Conservation (phyloP, 2,329 filamentous ascomycete species). For the Pseudogymnoascus sp. region DNA sequence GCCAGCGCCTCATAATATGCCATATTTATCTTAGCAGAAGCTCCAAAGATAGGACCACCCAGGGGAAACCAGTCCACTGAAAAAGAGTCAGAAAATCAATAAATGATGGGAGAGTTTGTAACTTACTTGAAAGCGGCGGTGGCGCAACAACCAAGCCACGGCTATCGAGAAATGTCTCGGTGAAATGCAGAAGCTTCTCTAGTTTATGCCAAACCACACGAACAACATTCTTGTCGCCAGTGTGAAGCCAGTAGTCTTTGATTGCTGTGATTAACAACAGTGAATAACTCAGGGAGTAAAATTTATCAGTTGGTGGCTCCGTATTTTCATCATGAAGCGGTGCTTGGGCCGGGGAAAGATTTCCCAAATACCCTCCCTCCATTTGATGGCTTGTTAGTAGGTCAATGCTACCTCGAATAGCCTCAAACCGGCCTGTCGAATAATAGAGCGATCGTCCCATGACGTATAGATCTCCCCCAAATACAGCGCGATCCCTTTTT, state of each 20-base stretch:
- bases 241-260: conserved; percentile 21
- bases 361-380: conserved; percentile 18
- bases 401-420: conserved; percentile 18
- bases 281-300: conserved; percentile 22
- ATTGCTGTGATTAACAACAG: conserved; percentile 18
- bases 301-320: conserved; percentile 20
- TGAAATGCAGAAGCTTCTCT: conserved; percentile 17
- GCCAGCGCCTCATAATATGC: conserved; percentile 20
- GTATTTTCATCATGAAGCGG: conserved; percentile 13
- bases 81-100: conserved; percentile 5
- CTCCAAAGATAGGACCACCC: conserved; percentile 19
- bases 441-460: conserved; percentile 20
- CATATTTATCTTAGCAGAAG: conserved; percentile 21
- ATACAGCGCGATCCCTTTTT: neutral
- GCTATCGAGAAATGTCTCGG: conserved; percentile 15
- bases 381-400: conserved; percentile 21
- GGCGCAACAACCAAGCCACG: conserved; percentile 19
- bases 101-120: neutral
- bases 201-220: conserved; percentile 14
- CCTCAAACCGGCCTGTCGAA: conserved; percentile 18
- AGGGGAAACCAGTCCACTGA: conserved; percentile 20
- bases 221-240: conserved; percentile 16
- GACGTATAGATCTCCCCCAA: conserved; percentile 15
- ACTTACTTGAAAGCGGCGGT: conserved; percentile 18
- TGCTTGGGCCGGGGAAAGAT: conserved; percentile 19